Conservation (phyloP, 495 filamentous ascomycete genomes). For the Neurospora discreta region DNA sequence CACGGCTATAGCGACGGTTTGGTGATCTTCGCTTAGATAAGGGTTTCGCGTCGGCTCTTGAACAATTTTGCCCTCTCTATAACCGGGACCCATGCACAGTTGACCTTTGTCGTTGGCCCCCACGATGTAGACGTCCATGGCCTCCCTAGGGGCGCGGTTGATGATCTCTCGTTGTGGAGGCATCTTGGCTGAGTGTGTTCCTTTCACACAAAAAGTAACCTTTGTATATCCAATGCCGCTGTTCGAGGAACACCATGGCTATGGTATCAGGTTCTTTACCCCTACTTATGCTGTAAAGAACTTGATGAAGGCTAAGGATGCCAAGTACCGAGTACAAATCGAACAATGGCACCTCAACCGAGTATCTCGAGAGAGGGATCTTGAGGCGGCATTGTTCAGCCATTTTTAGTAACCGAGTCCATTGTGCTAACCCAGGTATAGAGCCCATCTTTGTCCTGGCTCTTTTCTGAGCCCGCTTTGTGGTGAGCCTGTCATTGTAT, state of each 20-base stretch:
- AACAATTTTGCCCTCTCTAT: conserved; percentile 1
- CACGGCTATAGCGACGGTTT: conserved; percentile 50
- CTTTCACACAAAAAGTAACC: not conserved
- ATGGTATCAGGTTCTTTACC: not conserved
- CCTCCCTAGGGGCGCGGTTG: not conserved
- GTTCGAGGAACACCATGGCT: not conserved
- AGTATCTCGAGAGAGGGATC: not conserved
- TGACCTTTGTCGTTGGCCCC: conserved; percentile 7
- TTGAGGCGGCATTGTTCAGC: not conserved
- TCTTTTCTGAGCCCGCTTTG: not conserved
- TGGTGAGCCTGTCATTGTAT: not conserved
- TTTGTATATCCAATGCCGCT: not conserved
- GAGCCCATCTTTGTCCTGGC: not conserved
- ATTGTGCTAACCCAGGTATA: not conserved
- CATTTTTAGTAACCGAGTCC: not conserved
- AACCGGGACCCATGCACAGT: not conserved
- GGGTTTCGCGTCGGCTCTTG: not conserved
- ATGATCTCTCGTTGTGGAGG: not conserved
- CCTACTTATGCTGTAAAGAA: not conserved
- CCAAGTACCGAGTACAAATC: not conserved
- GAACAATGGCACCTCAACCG: not conserved
- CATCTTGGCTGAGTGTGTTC: not conserved
- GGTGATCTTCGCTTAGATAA: conserved; percentile 9
- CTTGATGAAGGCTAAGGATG: not conserved
- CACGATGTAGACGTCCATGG: conserved; percentile 6